These are phyloP conservation scores for Pyrus pyrifolia DNA, from an alignment of 306 rosid species.

Conservation along the genomic window DNA sequence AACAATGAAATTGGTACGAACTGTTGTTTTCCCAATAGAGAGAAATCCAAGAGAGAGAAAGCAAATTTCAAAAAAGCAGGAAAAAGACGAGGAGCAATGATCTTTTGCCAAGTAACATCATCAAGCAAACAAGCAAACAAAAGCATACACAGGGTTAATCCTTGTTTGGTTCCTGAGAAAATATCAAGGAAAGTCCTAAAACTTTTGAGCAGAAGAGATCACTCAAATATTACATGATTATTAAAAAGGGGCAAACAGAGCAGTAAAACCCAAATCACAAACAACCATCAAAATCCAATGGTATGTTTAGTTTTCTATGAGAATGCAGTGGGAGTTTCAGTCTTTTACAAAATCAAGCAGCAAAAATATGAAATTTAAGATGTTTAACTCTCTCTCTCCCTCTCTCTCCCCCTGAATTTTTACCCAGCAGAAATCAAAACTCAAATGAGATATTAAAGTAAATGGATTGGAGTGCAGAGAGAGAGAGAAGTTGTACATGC, in stretches of 20 bases:
- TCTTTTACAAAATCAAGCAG: background rate
- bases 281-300: background rate
- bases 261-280: background rate
- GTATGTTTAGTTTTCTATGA: background rate
- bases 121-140: conserved; percentile 8
- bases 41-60: conserved; percentile 44
- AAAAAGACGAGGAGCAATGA: conserved; percentile 61
- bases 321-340: background rate
- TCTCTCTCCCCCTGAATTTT: background rate
- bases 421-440: background rate
- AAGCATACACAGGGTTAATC: background rate
- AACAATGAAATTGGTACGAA: conserved; percentile 20
- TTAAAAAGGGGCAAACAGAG: background rate
- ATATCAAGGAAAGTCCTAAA: background rate
- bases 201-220: background rate
- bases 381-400: background rate
- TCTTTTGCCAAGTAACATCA: conserved; percentile 48
- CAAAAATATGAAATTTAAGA: background rate
- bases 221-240: background rate
- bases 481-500: background rate
- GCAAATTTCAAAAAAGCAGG: conserved; percentile 52
- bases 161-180: conserved; percentile 4
- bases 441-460: background rate
- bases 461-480: background rate
- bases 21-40: conserved; percentile 44